Conservation (phyloP, 2,329 filamentous ascomycete species). For the Pezicula rhizophila region DNA sequence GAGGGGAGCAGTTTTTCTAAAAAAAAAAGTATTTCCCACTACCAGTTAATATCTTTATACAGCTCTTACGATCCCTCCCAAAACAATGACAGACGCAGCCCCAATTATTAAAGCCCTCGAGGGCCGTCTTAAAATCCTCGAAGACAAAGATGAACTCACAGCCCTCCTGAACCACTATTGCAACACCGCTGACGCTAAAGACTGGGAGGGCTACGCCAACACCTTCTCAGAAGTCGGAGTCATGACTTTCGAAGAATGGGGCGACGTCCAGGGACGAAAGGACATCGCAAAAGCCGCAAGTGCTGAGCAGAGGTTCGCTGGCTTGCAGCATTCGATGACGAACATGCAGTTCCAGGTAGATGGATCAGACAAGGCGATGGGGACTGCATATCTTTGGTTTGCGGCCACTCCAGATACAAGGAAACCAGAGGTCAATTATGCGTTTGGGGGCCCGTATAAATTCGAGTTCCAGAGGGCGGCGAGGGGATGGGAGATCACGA, state of each 20-base stretch:
- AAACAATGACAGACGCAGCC: neutral
- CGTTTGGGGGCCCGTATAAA: slow-evolving; percentile 1
- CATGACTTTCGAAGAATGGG: neutral
- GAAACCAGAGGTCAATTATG: neutral
- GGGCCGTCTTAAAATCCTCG: slow-evolving; percentile 1
- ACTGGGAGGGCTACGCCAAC: neutral
- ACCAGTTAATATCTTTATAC: no score
- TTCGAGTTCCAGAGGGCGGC: neutral
- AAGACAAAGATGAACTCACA: slow-evolving; percentile 1
- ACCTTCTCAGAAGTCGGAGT: neutral
- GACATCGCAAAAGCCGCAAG: neutral
- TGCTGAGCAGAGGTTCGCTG: neutral
- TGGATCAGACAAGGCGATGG: slow-evolving; percentile 1
- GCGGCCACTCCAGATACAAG: neutral
- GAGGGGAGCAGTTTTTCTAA: no score
- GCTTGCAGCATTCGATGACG: neutral
- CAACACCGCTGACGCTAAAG: neutral
- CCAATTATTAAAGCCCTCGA: neutral
- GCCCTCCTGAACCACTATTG: neutral
- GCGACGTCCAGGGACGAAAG: neutral
- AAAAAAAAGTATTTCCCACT: no score
- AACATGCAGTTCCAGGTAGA: neutral
- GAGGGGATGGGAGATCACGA: neutral
- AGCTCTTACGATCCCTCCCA: neutral
- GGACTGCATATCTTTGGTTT: slow-evolving; percentile 1